Conservation (phyloP, 176 grass and related monocot genomes). For the Tillandsia leiboldiana region DNA sequence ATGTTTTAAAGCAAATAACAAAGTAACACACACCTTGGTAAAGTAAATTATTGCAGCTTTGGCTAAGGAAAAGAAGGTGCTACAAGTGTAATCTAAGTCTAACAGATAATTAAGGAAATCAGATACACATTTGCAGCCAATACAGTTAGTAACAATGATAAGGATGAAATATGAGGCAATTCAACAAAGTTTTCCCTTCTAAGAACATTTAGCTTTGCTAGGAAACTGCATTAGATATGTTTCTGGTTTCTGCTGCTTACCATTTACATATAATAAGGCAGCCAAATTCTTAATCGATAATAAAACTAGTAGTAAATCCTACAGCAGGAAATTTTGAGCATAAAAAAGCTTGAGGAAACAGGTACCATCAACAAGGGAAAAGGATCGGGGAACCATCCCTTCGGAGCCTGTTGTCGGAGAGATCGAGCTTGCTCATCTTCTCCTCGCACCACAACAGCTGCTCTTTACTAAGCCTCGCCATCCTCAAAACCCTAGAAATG, state of each 20-base stretch:
- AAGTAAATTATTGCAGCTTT: no score
- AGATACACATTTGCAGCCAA: background rate
- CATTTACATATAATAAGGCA: slow-evolving; percentile 36
- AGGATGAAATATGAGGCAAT: background rate
- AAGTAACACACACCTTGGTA: no score
- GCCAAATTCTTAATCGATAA: slow-evolving; percentile 2
- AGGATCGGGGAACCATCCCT: slow-evolving; percentile 69
- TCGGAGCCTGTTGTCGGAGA: slow-evolving; percentile 55
- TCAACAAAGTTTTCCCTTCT: background rate
- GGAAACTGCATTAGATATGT: slow-evolving; percentile 20
- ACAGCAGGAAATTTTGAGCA: slow-evolving; percentile 4
- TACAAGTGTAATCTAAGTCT: background rate
- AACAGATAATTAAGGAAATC: background rate
- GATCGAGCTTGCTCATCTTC: slow-evolving; percentile 97
- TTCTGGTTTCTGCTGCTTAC: slow-evolving; percentile 11
- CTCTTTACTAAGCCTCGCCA: slow-evolving; percentile 80
- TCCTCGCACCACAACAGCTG: slow-evolving; percentile 97
- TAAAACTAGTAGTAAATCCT: slow-evolving; percentile 3
- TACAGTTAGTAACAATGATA: background rate
- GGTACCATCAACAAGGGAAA: slow-evolving; percentile 59
- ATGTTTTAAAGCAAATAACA: no score
- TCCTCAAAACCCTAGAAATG: slow-evolving; percentile 63
- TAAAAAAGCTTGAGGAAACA: background rate
- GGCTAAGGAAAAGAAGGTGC: no score
- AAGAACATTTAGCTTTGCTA: background rate